phyloP scores from a whole-genome alignment of 208 protist genomes.

The Wallacemonas sp. region DNA sequence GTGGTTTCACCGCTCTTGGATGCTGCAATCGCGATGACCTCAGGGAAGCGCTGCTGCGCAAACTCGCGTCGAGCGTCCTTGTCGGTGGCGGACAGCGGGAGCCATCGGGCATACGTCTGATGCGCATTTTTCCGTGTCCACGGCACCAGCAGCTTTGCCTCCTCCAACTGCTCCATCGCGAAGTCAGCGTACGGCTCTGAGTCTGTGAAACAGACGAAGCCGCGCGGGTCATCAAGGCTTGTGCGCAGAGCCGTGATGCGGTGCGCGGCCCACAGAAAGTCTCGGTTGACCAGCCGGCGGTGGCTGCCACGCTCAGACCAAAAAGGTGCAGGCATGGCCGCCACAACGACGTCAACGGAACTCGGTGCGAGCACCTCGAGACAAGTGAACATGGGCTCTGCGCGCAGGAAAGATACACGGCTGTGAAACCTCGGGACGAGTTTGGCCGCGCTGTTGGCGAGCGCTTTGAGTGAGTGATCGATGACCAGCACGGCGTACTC shows the following conservation, averaged over 20 bases:
- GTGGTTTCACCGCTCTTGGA: conserved; percentile 51
- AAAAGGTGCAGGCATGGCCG: conserved; percentile 77
- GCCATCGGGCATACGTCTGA: conserved; percentile 33
- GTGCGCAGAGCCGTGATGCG: conserved; percentile 28
- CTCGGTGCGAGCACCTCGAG: conserved; percentile 41
- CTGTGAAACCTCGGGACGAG: conserved; percentile 17
- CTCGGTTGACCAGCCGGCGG: conserved; percentile 62
- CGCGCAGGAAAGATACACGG: conserved; percentile 67
- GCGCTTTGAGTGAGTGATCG: conserved; percentile 49
- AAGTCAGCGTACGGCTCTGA: conserved; percentile 71
- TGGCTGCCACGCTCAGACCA: conserved; percentile 58
- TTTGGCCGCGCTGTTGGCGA: conserved; percentile 37
- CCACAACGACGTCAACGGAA: conserved; percentile 55
- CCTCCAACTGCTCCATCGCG: conserved; percentile 82
- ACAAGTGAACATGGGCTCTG: conserved; percentile 70
- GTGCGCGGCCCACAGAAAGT: conserved; percentile 66
- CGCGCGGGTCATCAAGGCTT: conserved; percentile 46
- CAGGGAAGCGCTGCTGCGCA: conserved; percentile 31
- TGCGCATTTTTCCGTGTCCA: conserved; percentile 76
- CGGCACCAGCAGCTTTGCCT: conserved; percentile 72
- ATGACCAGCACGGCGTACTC: conserved; percentile 50
- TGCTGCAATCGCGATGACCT: conserved; percentile 36
- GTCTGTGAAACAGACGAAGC: conserved; percentile 80
- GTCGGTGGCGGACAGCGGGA: conserved; percentile 17
- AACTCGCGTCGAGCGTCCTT: conserved; percentile 27